Evolutionary conservation across 345 rosid genomes (phyloP), one percentile per base, ranked within the genome.

Genomic region (Syzygium grande): DNA sequence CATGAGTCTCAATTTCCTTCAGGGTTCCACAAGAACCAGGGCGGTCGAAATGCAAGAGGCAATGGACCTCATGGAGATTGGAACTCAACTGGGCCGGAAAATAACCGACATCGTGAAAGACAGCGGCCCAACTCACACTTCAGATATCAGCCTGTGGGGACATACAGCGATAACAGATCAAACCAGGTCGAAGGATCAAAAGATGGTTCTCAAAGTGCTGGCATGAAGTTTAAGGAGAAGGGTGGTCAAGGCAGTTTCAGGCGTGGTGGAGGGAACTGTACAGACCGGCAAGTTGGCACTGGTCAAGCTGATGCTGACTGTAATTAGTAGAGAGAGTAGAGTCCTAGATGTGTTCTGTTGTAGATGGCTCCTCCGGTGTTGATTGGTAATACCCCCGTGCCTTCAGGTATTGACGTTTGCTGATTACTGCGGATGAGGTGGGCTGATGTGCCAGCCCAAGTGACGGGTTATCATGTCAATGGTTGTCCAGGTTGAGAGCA

Each of bases 131-230:
- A 88, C 87, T n/a, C 92, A 25, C 96, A 95, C 88, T 96, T 89
- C 17, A 97, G 96, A 88, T 98, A 95, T 91, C 98, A 95, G 90
- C 99, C 97, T 55, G 95, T 96, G 90, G 96, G 95, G 87, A 89
- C 91, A 63, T 90, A 91, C 84, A 88, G 84, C 79, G 53, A 85
- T 52, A 91, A 88, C 49, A 93, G 88, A 91, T 87, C 91, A 58
- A 89, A 89, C 84, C 88, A 86, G 73, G 77, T 86, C 53, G 98
- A 94, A 89, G 93, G 93, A 86, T 23, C 77, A 51, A 93, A 91
- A 91, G 98, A 94, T 68, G 91, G 89, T 85, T 91, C 89, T 85
- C 95, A 92, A 89, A 90, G 91, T 87, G 90, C 92, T 15, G 93
- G 93, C 52, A 83, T 92, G 84, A 93, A 93, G 92, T 93, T 89